Evolutionary conservation across 176 grass and related monocot genomes (phyloP).

Genomic region (Carex parvula): DNA sequence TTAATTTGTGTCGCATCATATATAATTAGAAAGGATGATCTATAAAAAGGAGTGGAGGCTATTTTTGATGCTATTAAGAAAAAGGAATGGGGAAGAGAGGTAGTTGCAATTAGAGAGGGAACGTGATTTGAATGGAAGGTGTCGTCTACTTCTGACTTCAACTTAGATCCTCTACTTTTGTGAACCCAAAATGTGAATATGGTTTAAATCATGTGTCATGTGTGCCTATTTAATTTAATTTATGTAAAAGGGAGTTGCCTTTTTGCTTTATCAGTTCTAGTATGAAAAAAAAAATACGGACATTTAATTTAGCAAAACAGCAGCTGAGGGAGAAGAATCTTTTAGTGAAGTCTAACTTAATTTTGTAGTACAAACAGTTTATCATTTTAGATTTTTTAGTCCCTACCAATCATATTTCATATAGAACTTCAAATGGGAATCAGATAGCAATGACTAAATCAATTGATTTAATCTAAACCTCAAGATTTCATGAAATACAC

Average conservation of each 20-base stretch:
- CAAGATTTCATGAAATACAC: too few relatives aligned
- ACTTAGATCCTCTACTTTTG: constrained; percentile 15
- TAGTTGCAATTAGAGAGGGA: constrained; percentile 35
- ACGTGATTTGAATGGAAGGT: constrained; percentile 46
- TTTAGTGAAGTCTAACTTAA: too few relatives aligned
- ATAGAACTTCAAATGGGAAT: too few relatives aligned
- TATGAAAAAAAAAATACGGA: neutral
- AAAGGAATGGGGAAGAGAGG: constrained; percentile 13
- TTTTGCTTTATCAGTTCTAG: neutral
- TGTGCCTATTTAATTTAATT: neutral
- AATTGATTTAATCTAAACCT: too few relatives aligned
- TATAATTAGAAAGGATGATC: neutral
- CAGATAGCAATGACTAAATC: too few relatives aligned
- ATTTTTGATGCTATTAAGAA: neutral
- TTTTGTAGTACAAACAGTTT: too few relatives aligned
- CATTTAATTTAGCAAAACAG: too few relatives aligned
- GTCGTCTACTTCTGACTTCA: constrained; percentile 24
- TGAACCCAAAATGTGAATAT: constrained; percentile 14
- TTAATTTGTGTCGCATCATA: constrained; percentile 3
- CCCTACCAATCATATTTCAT: too few relatives aligned
- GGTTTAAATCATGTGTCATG: neutral
- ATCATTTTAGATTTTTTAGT: too few relatives aligned
- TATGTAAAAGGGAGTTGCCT: neutral
- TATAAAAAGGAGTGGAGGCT: neutral
- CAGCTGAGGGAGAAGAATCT: too few relatives aligned